Evolutionary conservation across 116 monocot species (phyloP), one percentile per base, ranked within the genome.

Genomic region (Phalaenopsis hybrid): DNA sequence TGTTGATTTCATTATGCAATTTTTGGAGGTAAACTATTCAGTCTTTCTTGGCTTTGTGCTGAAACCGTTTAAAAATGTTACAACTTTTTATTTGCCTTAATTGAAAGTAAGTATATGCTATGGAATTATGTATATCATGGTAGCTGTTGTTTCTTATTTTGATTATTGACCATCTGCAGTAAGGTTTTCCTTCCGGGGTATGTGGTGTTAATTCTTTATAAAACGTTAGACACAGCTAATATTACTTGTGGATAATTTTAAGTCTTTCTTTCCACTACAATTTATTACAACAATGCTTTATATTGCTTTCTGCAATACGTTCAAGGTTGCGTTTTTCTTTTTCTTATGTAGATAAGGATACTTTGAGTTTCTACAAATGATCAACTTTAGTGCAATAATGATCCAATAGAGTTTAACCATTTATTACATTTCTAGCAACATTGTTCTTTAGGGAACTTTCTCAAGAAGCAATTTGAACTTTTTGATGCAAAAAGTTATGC

Each of bases 1-100:
- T 82, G 95, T 98, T 70, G 98, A 98, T 87, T 95, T 95, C 75
- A 93, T 98, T 63, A 90, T 98, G 67, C 95, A 98, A 78, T 98
- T 95, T 86, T 93, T 98, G 98, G 95, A 95, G 95, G 98, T 84
- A 89, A 83, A 74, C 46, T 55, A 34, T 75, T 68, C 61, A 69
- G 48, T 82, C 31, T 8, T 75, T 41, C 76, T 50, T 65, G 21
- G 25, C 77, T 28, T 68, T 81, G 13, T 78, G 25, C 6, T n/a
- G 72, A 72, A 72, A 37, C 37, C 8, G 25, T 16, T 72, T 33
- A 15, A 33, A 72, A 13, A 6, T 72, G 34, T 16, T 72, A n/a
- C 15, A 16, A 37, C 34, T 72, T 28, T 68, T 57, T 57, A 57
- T 11, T 57, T 57, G 18, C 1, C 6, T n/a, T 21, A 21, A 63